phyloP scores from a whole-genome alignment of 495 filamentous ascomycete species.

The Pyrenula aspistea region DNA sequence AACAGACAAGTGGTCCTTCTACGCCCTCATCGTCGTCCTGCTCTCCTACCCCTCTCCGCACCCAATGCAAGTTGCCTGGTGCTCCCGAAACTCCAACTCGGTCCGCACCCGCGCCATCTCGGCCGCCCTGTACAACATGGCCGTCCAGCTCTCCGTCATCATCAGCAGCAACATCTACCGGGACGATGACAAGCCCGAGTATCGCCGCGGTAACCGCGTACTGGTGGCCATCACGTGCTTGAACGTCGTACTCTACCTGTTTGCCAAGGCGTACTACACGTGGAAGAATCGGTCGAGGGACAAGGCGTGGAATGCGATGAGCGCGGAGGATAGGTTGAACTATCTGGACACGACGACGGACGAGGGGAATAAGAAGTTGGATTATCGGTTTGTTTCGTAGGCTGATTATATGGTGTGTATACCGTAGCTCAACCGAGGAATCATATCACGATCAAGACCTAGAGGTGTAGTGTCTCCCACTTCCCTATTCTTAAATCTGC shows the following conservation, averaged over 20 bases:
- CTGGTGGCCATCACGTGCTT: conserved; percentile 31
- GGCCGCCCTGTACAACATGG: conserved; percentile 45
- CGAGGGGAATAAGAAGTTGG: conserved; percentile 25
- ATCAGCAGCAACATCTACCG: conserved; percentile 45
- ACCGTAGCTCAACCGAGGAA: neutral
- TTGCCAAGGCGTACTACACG: conserved; percentile 30
- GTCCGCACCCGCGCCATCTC: conserved; percentile 45
- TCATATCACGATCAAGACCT: neutral
- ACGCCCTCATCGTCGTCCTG: conserved; percentile 42
- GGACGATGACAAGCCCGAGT: conserved; percentile 46
- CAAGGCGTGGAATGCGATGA: conserved; percentile 18
- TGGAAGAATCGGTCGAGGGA: conserved; percentile 21
- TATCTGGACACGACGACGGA: conserved; percentile 26
- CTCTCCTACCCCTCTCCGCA: conserved; percentile 38
- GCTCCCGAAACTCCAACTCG: conserved; percentile 40
- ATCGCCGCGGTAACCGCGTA: conserved; percentile 37
- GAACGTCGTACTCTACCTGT: conserved; percentile 28
- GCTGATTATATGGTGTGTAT: neutral
- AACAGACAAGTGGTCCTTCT: conserved; percentile 42
- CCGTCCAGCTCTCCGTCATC: conserved; percentile 34
- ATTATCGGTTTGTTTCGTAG: conserved; percentile 23
- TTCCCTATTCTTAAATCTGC: neutral
- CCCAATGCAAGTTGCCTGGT: conserved; percentile 25
- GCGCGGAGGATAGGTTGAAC: conserved; percentile 10
- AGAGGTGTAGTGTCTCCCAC: neutral